A percentile compares a stretch with the other conserved stretches of the same genome.
phyloP scores from a whole-genome alignment of 2,329 filamentous ascomycete species.

The Thelonectria olida region DNA sequence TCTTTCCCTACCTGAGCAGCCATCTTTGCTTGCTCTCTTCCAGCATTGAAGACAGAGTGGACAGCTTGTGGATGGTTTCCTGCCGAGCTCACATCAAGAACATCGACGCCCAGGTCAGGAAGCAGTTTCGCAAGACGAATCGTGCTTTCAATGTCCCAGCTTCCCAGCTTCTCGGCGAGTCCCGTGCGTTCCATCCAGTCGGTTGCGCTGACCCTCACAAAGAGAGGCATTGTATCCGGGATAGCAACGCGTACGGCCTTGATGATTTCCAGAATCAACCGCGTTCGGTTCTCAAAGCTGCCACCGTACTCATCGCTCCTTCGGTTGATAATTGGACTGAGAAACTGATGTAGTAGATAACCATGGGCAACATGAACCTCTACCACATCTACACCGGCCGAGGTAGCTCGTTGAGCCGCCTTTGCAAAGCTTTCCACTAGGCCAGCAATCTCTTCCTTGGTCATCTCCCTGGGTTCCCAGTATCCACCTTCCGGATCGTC shows the following conservation, averaged over 20 bases:
- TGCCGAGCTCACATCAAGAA: constrained; percentile 76
- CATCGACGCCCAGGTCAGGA: constrained; percentile 73
- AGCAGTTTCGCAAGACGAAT: constrained; percentile 70
- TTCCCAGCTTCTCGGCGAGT: too few species aligned
- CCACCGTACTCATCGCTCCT: constrained; percentile 75
- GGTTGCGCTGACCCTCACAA: constrained; percentile 75
- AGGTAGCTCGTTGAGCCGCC: constrained; percentile 64
- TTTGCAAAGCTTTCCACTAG: constrained; percentile 56
- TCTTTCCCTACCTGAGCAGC: too few species aligned
- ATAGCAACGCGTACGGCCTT: constrained; percentile 69
- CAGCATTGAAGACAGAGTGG: too few species aligned
- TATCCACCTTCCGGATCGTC: too few species aligned
- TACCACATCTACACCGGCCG: constrained; percentile 73
- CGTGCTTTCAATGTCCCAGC: constrained; percentile 74
- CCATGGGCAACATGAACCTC: constrained; percentile 85
- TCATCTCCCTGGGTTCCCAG: too few species aligned
- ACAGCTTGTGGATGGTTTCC: too few species aligned
- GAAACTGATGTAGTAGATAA: constrained; percentile 76
- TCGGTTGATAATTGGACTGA: constrained; percentile 73
- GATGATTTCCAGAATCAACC: constrained; percentile 73
- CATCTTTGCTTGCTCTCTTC: too few species aligned
- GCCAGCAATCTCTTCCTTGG: too few species aligned
- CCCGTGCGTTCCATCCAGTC: too few species aligned
- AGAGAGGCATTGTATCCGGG: constrained; percentile 73
- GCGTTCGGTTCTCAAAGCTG: constrained; percentile 74